phyloP scores from a whole-genome alignment of 2,329 filamentous ascomycete species.

The Lecanosticta acicola region DNA sequence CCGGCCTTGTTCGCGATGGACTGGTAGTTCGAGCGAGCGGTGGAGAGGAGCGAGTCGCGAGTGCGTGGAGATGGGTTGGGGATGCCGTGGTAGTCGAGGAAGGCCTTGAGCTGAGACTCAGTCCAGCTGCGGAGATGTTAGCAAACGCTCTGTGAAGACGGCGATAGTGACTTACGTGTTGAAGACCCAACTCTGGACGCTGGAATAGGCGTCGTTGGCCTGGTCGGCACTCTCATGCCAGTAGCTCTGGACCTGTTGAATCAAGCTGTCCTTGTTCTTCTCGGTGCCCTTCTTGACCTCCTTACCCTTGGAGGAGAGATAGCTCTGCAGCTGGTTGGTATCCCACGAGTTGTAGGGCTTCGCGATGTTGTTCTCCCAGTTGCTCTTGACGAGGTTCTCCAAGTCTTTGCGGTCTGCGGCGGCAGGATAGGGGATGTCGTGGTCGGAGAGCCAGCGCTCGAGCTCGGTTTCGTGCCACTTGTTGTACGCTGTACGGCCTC shows the following conservation, averaged over 20 bases:
- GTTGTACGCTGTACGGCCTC: conserved; percentile 69
- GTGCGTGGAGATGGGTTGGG: conserved; percentile 82
- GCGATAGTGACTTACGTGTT: conserved; percentile 55
- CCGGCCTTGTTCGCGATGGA: conserved; percentile 66
- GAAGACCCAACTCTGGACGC: conserved; percentile 84
- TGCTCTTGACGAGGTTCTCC: conserved; percentile 79
- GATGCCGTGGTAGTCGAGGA: conserved; percentile 82
- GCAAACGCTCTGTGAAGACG: conserved; percentile 11
- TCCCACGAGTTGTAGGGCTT: conserved; percentile 75
- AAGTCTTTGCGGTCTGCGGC: conserved; percentile 89
- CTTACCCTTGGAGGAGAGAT: conserved; percentile 65
- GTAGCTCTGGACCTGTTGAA: conserved; percentile 62
- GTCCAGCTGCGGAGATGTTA: conserved; percentile 64
- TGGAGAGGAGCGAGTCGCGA: conserved; percentile 51
- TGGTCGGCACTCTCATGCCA: conserved; percentile 80
- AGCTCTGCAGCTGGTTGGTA: conserved; percentile 59
- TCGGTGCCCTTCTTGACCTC: conserved; percentile 62
- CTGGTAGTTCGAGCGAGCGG: conserved; percentile 34
- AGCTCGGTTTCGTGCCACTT: conserved; percentile 98
- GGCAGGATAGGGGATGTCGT: conserved; percentile 84
- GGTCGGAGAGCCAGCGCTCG: conserved; percentile 90
- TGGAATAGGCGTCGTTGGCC: conserved; percentile 63
- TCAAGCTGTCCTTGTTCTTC: conserved; percentile 62
- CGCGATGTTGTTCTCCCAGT: conserved; percentile 77
- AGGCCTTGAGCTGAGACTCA: conserved; percentile 87